Percentiles rank a stretch among this genome's conserved stretches.
phyloP scores from a whole-genome alignment of 176 grass and related monocot species.

The Alloteropsis semialata region DNA sequence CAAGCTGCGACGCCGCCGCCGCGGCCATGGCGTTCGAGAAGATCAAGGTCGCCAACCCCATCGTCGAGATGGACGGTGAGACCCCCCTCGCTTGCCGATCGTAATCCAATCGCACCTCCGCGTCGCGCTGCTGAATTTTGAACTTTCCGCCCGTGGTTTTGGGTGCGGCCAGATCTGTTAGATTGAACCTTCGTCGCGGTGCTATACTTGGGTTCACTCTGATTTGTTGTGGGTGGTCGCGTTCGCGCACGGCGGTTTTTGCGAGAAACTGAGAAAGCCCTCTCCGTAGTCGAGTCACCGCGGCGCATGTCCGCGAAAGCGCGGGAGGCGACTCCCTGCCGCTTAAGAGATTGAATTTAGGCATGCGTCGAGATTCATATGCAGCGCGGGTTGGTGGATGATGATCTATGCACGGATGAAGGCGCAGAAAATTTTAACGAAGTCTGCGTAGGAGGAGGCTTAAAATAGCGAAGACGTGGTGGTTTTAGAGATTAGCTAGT shows the following conservation, averaged over 20 bases:
- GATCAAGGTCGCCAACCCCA: slow-evolving; percentile 82
- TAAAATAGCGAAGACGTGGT: background rate
- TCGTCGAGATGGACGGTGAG: slow-evolving; percentile 96
- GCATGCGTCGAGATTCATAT: background rate
- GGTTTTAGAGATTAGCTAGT: background rate
- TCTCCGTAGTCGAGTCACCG: background rate
- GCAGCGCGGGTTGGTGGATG: background rate
- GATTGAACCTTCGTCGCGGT: background rate
- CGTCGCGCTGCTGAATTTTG: background rate
- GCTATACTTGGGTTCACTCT: background rate
- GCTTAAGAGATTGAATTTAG: background rate
- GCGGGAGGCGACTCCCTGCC: background rate
- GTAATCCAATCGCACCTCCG: background rate
- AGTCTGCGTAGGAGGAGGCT: background rate
- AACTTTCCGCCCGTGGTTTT: background rate
- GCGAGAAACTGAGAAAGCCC: background rate
- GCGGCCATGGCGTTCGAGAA: slow-evolving; percentile 79
- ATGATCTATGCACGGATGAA: slow-evolving; percentile 1
- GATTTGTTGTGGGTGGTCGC: background rate
- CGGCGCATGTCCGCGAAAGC: background rate
- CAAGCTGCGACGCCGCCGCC: slow-evolving; percentile 16
- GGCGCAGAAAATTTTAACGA: background rate
- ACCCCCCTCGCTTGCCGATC: slow-evolving; percentile 10
- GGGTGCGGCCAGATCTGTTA: slow-evolving; percentile 26
- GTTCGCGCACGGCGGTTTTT: background rate